These are phyloP conservation scores for Metarhizium brunneum DNA, from an alignment of 2,329 filamentous ascomycete genomes.

Conservation along the genomic window DNA sequence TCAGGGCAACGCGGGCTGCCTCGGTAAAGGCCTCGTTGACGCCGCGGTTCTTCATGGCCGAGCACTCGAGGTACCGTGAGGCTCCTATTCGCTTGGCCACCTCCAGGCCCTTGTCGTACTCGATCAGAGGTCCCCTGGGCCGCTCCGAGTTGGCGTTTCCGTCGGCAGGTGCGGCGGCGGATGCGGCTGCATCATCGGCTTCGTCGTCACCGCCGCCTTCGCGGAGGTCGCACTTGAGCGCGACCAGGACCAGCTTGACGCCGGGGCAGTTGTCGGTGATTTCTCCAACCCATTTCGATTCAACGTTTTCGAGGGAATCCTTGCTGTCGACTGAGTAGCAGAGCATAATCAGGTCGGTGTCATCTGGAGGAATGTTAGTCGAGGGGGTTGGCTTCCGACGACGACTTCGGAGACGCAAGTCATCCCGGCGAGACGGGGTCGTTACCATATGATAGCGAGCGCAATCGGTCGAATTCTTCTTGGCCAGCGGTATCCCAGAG, in stretches of 20 bases:
- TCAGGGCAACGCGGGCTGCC: slow-evolving; percentile 85
- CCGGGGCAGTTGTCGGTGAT: slow-evolving; percentile 96
- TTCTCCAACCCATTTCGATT: slow-evolving; percentile 96
- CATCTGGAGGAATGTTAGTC: slow-evolving; percentile 35
- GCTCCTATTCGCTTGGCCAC: slow-evolving; percentile 89
- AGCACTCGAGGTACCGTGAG: slow-evolving; percentile 93
- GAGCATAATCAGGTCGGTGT: slow-evolving; percentile 97
- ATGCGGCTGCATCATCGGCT: slow-evolving; percentile 42
- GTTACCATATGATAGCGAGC: slow-evolving; percentile 83
- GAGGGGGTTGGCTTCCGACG: background rate
- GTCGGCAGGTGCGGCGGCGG: slow-evolving; percentile 2
- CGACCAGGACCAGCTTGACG: slow-evolving; percentile 89
- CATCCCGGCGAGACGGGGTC: background rate
- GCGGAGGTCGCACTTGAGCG: slow-evolving; percentile 91
- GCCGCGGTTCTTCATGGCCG: slow-evolving; percentile 93
- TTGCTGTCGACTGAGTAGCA: slow-evolving; percentile 97
- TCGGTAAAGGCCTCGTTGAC: slow-evolving; percentile 99
- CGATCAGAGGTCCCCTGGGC: slow-evolving; percentile 66
- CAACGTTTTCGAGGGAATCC: slow-evolving; percentile 95
- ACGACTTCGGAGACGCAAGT: background rate
- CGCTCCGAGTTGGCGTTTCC: slow-evolving; percentile 24
- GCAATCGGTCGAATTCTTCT: slow-evolving; percentile 95
- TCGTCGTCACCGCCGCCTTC: slow-evolving; percentile 68
- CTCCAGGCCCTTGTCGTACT: slow-evolving; percentile 84
- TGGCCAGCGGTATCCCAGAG: slow-evolving; percentile 98